Base-by-base conservation (phyloP, 495 filamentous ascomycete genomes). In the Tuber brumale region DNA sequence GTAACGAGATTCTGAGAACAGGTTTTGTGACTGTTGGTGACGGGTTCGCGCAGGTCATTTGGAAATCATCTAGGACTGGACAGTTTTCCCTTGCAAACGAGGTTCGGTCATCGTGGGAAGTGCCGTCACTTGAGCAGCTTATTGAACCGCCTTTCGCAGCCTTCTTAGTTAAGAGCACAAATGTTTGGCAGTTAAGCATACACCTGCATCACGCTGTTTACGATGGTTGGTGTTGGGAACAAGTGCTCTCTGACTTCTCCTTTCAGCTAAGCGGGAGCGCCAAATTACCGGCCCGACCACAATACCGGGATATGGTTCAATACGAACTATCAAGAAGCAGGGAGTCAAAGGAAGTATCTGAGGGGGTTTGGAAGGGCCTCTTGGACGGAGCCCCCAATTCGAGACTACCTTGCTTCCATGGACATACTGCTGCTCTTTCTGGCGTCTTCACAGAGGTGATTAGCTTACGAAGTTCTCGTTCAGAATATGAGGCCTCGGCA, bases 171-270 rank as follows among this genome's bases (percentile, higher is more conserved):
- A 73, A 78, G 18, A 27, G 27, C 8, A 44, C 42, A 0, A 77
- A 70, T 37, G 57, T 74, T 6, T 74, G 81, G 1, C 76, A 76
- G 6, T 73, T 88, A 3, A 83, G 87, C 1, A 61, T 91, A 14
- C 86, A 87, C 51, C 87, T 96, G 43, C 91, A 95, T 76, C 93
- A 96, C 84, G 89, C 91, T 0, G 81, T 94, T 0, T 95, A 95
- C 79, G 93, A 96, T 80, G 93, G 92, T 9, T 96, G 93, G 93
- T 92, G 91, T 8, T 87, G 92, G 80, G 92, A 95, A 73, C 83
- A 93, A 45, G 82, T 95, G 0, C 80, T 93, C 35, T 84, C 86
- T 5, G 92, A 95, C 80, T 85, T 96, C 2, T 82, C 86, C 44
- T 77, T 75, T 10, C 79, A 89, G 6, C 81, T 86, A 72, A 77